Evolutionary conservation across 2,329 filamentous ascomycete species (phyloP).

Genomic region (Rutstroemia sp.): DNA sequence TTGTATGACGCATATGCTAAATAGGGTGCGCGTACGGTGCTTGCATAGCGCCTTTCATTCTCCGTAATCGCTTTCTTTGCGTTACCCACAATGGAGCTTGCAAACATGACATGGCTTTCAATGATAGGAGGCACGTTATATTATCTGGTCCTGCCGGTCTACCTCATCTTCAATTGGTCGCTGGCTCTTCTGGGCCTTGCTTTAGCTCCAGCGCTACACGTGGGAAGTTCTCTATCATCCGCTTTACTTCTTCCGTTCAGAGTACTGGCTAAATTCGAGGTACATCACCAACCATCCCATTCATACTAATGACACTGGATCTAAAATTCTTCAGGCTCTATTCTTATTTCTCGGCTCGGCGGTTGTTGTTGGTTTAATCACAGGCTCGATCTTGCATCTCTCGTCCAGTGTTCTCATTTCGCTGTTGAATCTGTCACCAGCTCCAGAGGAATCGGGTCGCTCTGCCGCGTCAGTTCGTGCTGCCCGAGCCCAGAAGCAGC

Average conservation of each 20-base stretch:
- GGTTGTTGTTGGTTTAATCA: constrained; percentile 55
- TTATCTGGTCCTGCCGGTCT: constrained; percentile 21
- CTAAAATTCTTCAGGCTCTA: constrained; percentile 30
- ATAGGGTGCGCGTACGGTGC: neutral
- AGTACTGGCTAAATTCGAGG: constrained; percentile 27
- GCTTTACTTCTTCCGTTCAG: constrained; percentile 21
- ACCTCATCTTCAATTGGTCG: constrained; percentile 13
- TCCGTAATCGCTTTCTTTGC: neutral
- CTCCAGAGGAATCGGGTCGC: constrained; percentile 14
- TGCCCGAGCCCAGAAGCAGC: constrained; percentile 21
- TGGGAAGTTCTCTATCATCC: constrained; percentile 19
- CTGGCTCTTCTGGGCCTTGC: constrained; percentile 14
- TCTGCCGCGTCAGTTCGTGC: constrained; percentile 21
- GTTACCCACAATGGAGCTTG: neutral
- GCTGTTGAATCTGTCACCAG: constrained; percentile 37
- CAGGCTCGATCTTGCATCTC: constrained; percentile 53
- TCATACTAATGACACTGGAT: neutral
- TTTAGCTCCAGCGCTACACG: constrained; percentile 23
- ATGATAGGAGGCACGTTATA: constrained; percentile 15
- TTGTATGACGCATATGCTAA: too few species aligned
- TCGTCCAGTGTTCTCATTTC: constrained; percentile 48
- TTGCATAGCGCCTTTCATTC: neutral
- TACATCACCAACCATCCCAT: neutral
- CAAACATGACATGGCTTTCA: constrained; percentile 20
- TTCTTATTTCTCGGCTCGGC: constrained; percentile 55